Evolutionary conservation across 2,329 filamentous ascomycete species (phyloP).

Genomic region (Dothiorella sarmentorum): DNA sequence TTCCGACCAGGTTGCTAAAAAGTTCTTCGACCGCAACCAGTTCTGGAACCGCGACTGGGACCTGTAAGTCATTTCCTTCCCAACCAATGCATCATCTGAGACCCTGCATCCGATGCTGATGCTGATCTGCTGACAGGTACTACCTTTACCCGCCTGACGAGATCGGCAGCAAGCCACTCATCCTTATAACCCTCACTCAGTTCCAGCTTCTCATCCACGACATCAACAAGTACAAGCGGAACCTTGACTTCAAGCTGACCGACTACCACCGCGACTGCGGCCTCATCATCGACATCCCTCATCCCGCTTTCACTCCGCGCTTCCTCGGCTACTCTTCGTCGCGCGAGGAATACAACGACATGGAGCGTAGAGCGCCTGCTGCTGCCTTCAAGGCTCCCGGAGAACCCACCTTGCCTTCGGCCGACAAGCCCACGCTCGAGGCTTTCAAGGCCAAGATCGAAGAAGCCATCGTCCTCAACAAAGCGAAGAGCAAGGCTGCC

Average conservation of each 20-base stretch:
- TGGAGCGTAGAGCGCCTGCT: slow-evolving; percentile 31
- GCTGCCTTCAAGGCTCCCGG: slow-evolving; percentile 21
- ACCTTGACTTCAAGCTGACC: slow-evolving; percentile 58
- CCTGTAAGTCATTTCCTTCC: slow-evolving; percentile 59
- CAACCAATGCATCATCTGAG: neutral
- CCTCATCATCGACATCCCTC: slow-evolving; percentile 62
- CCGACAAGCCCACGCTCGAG: slow-evolving; percentile 38
- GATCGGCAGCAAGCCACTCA: slow-evolving; percentile 49
- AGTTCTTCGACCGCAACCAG: slow-evolving; percentile 56
- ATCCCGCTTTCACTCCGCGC: slow-evolving; percentile 61
- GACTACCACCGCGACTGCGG: slow-evolving; percentile 47
- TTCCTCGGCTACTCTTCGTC: slow-evolving; percentile 60
- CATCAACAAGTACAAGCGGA: slow-evolving; percentile 58
- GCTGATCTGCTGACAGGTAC: slow-evolving; percentile 49
- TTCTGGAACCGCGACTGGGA: slow-evolving; percentile 67
- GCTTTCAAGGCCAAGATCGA: slow-evolving; percentile 56
- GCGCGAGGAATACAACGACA: slow-evolving; percentile 42
- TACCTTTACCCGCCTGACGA: slow-evolving; percentile 57
- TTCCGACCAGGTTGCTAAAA: slow-evolving; percentile 49
- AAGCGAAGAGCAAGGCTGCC: slow-evolving; percentile 46
- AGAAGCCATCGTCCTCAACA: slow-evolving; percentile 48
- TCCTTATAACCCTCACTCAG: slow-evolving; percentile 67
- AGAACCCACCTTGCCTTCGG: slow-evolving; percentile 26
- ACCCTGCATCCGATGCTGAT: neutral
- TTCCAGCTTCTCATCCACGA: slow-evolving; percentile 61